Evolutionary conservation across 805 yeast species (phyloP).

Genomic region (Zygosaccharomyces lentus): DNA sequence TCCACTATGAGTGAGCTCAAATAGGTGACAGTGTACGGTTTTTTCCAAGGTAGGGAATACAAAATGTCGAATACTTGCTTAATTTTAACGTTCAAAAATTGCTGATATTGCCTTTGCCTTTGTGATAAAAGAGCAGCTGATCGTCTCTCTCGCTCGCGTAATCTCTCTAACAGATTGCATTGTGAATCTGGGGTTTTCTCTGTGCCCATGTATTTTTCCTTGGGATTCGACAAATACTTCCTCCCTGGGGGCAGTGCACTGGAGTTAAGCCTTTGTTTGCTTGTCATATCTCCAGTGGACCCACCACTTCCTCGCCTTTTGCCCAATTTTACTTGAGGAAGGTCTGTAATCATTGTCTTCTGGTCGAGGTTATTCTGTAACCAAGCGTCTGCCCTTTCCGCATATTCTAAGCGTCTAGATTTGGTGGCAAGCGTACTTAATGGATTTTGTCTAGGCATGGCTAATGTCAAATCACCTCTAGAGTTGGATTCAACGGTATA

Average conservation of each 20-base stretch:
- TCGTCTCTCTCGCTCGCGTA: constrained; percentile 28
- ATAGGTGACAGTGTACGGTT: constrained; percentile 31
- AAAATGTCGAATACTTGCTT: constrained; percentile 29
- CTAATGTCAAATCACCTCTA: constrained; percentile 22
- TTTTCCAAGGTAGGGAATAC: constrained; percentile 19
- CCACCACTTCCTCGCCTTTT: constrained; percentile 25
- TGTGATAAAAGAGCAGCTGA: constrained; percentile 27
- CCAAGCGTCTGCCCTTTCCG: constrained; percentile 27
- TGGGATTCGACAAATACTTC: constrained; percentile 19
- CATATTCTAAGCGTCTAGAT: constrained; percentile 28
- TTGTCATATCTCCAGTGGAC: not conserved
- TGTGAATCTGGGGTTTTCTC: constrained; percentile 23
- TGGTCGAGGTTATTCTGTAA: not conserved
- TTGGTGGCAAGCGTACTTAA: constrained; percentile 21
- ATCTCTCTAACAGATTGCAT: constrained; percentile 25
- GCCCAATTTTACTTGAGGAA: constrained; percentile 21
- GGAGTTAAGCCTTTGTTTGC: constrained; percentile 1
- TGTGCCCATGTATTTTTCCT: constrained; percentile 16
- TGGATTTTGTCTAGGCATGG: constrained; percentile 20
- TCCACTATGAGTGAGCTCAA: constrained; percentile 29
- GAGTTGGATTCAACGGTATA: constrained; percentile 24
- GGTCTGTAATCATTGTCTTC: constrained; percentile 17
- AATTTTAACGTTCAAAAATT: constrained; percentile 30
- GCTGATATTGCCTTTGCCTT: constrained; percentile 26
- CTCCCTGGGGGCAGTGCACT: constrained; percentile 1